phyloP scores from a whole-genome alignment of 768 basidiomycete genomes.

The Xerocomus brunneocitrinus region DNA sequence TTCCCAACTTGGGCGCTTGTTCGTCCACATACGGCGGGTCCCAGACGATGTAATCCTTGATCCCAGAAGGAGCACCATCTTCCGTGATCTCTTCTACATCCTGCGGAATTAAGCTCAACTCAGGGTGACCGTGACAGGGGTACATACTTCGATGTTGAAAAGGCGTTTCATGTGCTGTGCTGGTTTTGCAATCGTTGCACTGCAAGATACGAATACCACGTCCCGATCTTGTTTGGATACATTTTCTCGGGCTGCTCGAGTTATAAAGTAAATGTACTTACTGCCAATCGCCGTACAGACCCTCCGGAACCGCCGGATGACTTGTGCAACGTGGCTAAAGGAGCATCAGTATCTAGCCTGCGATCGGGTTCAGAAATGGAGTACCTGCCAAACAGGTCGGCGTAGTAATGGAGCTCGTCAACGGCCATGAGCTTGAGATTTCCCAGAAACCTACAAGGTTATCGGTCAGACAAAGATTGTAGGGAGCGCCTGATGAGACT shows the following conservation, averaged over 20 bases:
- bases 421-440: conserved; percentile 74
- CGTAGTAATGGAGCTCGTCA: conserved; percentile 87
- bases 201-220: conserved; percentile 74
- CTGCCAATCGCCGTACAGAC: conserved; percentile 76
- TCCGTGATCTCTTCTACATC: conserved; percentile 65
- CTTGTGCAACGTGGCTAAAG: conserved; percentile 71
- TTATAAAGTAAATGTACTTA: conserved; percentile 31
- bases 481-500: neutral
- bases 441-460: conserved; percentile 57
- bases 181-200: conserved; percentile 81
- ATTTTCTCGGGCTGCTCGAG: neutral
- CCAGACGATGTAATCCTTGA: conserved; percentile 81
- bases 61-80: conserved; percentile 80
- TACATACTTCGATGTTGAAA: conserved; percentile 54
- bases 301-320: conserved; percentile 71
- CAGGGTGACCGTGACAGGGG: neutral
- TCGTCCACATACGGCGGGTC: conserved; percentile 57
- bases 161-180: conserved; percentile 69
- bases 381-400: conserved; percentile 75
- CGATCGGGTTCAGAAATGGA: neutral
- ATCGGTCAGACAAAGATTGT: conserved; percentile 1
- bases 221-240: conserved; percentile 39
- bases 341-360: neutral
- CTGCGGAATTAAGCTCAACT: conserved; percentile 17
- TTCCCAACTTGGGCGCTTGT: conserved; percentile 49